Evolutionary conservation across 768 basidiomycete genomes (phyloP).

Genomic region (Kwoniella sp.): DNA sequence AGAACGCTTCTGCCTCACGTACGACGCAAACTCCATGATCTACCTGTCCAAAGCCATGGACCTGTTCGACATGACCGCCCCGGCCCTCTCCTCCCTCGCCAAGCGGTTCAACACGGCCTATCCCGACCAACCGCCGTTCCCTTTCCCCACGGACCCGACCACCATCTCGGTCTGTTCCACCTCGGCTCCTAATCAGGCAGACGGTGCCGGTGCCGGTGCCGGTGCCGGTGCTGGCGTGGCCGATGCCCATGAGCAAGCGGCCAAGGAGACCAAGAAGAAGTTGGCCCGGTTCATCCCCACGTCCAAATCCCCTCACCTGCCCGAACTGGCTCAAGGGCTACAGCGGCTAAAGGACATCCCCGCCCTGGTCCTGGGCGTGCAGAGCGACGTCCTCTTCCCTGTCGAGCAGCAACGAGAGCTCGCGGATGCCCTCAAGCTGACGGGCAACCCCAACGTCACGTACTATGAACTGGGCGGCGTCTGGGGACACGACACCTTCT

Average conservation of each 20-base stretch:
- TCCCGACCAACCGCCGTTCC: slow-evolving; percentile 41
- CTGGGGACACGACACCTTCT: slow-evolving; percentile 99
- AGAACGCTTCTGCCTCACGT: slow-evolving; percentile 95
- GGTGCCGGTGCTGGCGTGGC: neutral
- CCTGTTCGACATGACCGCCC: slow-evolving; percentile 86
- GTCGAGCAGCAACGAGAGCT: slow-evolving; percentile 96
- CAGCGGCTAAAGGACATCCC: slow-evolving; percentile 70
- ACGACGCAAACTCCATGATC: slow-evolving; percentile 97
- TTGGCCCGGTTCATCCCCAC: slow-evolving; percentile 50
- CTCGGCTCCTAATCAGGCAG: slow-evolving; percentile 46
- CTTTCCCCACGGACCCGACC: slow-evolving; percentile 39
- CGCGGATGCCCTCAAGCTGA: slow-evolving; percentile 82
- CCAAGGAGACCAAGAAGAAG: slow-evolving; percentile 27
- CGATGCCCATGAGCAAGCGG: neutral
- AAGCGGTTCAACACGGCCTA: slow-evolving; percentile 41
- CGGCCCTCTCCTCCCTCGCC: slow-evolving; percentile 66
- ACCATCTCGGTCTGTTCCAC: slow-evolving; percentile 31
- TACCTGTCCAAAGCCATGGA: slow-evolving; percentile 99
- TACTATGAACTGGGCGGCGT: slow-evolving; percentile 98
- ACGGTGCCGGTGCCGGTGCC: neutral
- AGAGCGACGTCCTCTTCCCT: slow-evolving; percentile 93
- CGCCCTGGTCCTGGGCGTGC: slow-evolving; percentile 82
- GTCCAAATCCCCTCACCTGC: slow-evolving; percentile 61
- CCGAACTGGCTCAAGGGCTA: slow-evolving; percentile 73
- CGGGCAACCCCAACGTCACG: slow-evolving; percentile 80